A percentile compares a stretch with the other conserved stretches of the same genome.
phyloP scores from a whole-genome alignment of 805 yeast species.

The Pichia insulana region DNA sequence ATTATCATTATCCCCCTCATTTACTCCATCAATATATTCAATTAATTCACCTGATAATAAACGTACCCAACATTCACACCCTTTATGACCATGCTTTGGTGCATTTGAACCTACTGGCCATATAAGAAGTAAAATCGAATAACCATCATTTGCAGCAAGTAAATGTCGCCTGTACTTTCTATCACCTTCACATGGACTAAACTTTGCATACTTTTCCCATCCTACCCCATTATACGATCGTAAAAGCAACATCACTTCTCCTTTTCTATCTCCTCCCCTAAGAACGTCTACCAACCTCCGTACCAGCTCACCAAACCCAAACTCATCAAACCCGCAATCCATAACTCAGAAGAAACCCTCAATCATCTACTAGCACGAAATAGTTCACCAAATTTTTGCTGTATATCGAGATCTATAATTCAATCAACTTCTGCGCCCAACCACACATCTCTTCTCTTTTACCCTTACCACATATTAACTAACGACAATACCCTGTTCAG shows the following conservation, averaged over 20 bases:
- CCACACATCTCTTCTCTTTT: background rate
- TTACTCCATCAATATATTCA: conserved; percentile 42
- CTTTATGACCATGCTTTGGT: conserved; percentile 66
- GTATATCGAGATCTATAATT: too few species aligned
- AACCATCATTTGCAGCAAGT: conserved; percentile 29
- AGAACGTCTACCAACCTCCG: too few species aligned
- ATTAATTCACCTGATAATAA: conserved; percentile 48
- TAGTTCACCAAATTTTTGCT: too few species aligned
- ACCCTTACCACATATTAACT: background rate
- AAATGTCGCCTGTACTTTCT: too few species aligned
- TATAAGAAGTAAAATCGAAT: conserved; percentile 55
- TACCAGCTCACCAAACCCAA: background rate
- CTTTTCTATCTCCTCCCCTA: too few species aligned
- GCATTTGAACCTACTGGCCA: conserved; percentile 64
- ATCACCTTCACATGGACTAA: too few species aligned
- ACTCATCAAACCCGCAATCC: background rate
- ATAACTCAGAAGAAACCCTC: too few species aligned
- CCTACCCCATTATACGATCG: too few species aligned
- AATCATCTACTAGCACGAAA: conserved; percentile 56
- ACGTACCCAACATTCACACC: conserved; percentile 71
- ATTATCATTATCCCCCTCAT: conserved; percentile 17
- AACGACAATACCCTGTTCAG: too few species aligned
- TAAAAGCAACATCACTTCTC: too few species aligned
- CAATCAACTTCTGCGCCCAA: too few species aligned
- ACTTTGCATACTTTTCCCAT: too few species aligned